phyloP scores from a whole-genome alignment of 805 yeast genomes.

The Yamadazyma philogaea region DNA sequence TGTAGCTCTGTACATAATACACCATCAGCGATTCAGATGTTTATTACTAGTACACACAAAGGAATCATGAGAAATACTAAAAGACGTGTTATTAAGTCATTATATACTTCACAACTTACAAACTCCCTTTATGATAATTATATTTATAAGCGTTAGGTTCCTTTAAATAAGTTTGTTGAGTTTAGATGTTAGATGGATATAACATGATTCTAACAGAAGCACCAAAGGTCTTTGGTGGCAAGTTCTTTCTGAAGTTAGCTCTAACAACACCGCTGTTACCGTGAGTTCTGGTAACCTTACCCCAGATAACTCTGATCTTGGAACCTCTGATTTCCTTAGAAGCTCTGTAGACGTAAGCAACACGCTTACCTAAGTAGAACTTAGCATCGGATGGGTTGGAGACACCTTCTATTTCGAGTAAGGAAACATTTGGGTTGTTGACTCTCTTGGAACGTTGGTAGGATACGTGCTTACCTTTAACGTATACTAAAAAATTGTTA shows the following conservation, averaged over 20 bases:
- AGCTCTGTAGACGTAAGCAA: conserved; percentile 99
- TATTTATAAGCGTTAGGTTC: conserved; percentile 14
- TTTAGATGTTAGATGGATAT: conserved; percentile 99
- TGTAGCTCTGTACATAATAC: neutral
- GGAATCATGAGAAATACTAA: conserved; percentile 3
- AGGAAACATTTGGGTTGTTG: conserved; percentile 96
- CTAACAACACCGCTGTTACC: conserved; percentile 98
- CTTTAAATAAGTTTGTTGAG: conserved; percentile 8
- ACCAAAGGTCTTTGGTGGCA: conserved; percentile 99
- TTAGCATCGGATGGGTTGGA: conserved; percentile 87
- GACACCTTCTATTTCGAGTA: conserved; percentile 97
- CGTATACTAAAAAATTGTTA: conserved; percentile 78
- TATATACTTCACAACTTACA: conserved; percentile 5
- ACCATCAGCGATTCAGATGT: neutral
- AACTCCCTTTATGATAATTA: conserved; percentile 15
- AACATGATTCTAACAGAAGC: conserved; percentile 99
- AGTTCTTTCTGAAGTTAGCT: conserved; percentile 98
- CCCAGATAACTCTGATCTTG: conserved; percentile 99
- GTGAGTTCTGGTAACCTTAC: conserved; percentile 98
- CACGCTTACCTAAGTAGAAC: conserved; percentile 99
- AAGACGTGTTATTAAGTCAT: conserved; percentile 10
- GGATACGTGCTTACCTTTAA: conserved; percentile 99
- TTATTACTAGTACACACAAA: conserved; percentile 10
- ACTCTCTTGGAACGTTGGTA: conserved; percentile 99
- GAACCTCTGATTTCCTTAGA: conserved; percentile 97